Base-by-base conservation (phyloP, 2,329 filamentous ascomycete species). In the Mycosphaerella arachidis region DNA sequence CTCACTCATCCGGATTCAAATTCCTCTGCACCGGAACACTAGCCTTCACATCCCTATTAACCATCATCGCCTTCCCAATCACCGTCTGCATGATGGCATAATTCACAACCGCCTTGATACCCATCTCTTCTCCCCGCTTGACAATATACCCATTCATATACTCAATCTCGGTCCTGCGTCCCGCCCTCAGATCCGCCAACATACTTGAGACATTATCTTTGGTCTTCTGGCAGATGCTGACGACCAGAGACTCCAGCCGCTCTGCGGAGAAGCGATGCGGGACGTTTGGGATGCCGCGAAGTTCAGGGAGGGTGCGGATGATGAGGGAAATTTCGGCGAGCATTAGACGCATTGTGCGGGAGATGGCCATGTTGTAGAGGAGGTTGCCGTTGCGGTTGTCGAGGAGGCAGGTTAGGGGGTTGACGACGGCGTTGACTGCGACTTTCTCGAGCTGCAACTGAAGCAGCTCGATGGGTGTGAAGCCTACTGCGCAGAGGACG, bases 121-220 rank as follows among this genome's bases (percentile, higher is more conserved):
- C 90, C 61, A 92, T 69, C 71, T 90, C 84, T 67, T 84, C 81
- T 0, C 89, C 94, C 45, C 88, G 83, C 54, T 79, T 81, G 33
- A 95, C 81, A 61, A 99, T 88, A 76, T 93, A 99, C 0, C 92
- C 93, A 72, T 95, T 97, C 66, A 93, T 83, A 69, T 88, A 96
- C 50, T 92, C 85, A 45, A 97, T 84, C 68, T 96, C 91, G 0
- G 90, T 91, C 59, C 80, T 76, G 62, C 70, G 59, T 1, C 89
- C 88, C 1, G 75, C 73, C 10, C 84, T 76, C 12, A 92, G 78
- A 68, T 88, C 85, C 56, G 82, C 81, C 6, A 90, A 77, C 85
- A 96, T 91, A 20, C 79, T 82, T 68, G 85, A 90, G 6, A 81
- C 77, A 55, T 86, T 84, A 57, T 82, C 75, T 12, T 79, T 78